A percentile compares a stretch with the other conserved stretches of the same genome.
These are phyloP conservation scores for Elongisporangium undulatum DNA, from an alignment of 352 stramenopile species.

Conservation along the genomic window DNA sequence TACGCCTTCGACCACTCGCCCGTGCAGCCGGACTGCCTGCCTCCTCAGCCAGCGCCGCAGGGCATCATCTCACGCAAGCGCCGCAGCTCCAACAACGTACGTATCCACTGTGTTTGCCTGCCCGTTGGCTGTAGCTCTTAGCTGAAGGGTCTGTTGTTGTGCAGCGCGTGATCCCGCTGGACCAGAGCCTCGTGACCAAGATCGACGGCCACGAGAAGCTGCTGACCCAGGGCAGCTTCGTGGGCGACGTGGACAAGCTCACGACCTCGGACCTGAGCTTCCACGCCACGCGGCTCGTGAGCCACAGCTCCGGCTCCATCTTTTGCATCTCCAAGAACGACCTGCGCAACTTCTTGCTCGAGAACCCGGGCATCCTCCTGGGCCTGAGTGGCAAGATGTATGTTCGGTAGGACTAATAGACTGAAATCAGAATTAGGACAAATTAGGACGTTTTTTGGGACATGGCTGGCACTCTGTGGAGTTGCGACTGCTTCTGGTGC, in stretches of 20 bases:
- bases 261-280: slow-evolving; percentile 42
- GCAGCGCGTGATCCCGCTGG: slow-evolving; percentile 55
- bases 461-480: background rate
- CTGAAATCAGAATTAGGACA: background rate
- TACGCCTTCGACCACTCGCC: slow-evolving; percentile 8
- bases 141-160: slow-evolving; percentile 8
- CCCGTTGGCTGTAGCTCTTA: background rate
- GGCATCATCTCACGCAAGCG: slow-evolving; percentile 13
- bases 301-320: slow-evolving; percentile 39
- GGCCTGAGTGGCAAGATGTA: slow-evolving; percentile 59
- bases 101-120: slow-evolving; percentile 7
- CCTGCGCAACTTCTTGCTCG: slow-evolving; percentile 60
- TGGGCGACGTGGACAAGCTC: slow-evolving; percentile 70
- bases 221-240: slow-evolving; percentile 52
- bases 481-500: background rate
- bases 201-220: slow-evolving; percentile 30
- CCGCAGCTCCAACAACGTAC: slow-evolving; percentile 48
- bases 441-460: background rate
- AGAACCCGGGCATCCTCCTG: slow-evolving; percentile 75
- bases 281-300: slow-evolving; percentile 60
- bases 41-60: slow-evolving; percentile 9
- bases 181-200: slow-evolving; percentile 45
- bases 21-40: slow-evolving; percentile 2
- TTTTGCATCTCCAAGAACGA: slow-evolving; percentile 68
- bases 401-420: slow-evolving; percentile 17